Conservation (phyloP, 768 basidiomycete genomes). For the Roridomyces roridus region DNA sequence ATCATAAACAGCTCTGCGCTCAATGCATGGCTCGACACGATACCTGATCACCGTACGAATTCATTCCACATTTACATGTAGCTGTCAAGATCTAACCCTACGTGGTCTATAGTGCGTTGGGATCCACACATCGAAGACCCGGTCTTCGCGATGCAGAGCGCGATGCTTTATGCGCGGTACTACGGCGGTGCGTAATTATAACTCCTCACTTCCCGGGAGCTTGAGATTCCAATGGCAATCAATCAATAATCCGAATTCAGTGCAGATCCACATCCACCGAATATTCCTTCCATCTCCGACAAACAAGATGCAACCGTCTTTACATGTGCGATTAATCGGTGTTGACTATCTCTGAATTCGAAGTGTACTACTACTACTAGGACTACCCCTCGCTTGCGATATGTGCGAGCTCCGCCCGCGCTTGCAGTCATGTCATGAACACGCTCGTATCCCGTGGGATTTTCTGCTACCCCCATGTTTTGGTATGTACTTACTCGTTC, state of each 20-base stretch:
- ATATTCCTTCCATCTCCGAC: constrained; percentile 64
- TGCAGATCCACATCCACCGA: constrained; percentile 68
- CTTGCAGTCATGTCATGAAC: constrained; percentile 65
- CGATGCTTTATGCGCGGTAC: too few species aligned
- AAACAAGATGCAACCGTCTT: not conserved
- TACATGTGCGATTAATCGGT: not conserved
- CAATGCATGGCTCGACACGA: constrained; percentile 65
- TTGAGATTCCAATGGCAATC: too few species aligned
- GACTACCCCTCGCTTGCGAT: constrained; percentile 66
- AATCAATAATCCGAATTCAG: too few species aligned
- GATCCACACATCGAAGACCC: too few species aligned
- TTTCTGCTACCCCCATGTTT: not conserved
- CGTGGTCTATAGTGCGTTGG: too few species aligned
- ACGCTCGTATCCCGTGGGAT: constrained; percentile 19
- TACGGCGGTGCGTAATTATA: too few species aligned
- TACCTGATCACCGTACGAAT: constrained; percentile 59
- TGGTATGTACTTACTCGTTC: not conserved
- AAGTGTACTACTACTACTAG: too few species aligned
- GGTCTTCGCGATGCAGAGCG: too few species aligned
- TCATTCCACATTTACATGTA: not conserved
- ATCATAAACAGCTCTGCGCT: constrained; percentile 46
- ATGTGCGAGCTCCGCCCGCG: constrained; percentile 73
- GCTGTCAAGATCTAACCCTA: constrained; percentile 11
- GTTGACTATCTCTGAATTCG: too few species aligned
- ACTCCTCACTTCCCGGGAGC: too few species aligned